These are phyloP conservation scores for Alternaria tenuissima DNA, from an alignment of 2,329 filamentous ascomycete genomes.

Conservation along the genomic window DNA sequence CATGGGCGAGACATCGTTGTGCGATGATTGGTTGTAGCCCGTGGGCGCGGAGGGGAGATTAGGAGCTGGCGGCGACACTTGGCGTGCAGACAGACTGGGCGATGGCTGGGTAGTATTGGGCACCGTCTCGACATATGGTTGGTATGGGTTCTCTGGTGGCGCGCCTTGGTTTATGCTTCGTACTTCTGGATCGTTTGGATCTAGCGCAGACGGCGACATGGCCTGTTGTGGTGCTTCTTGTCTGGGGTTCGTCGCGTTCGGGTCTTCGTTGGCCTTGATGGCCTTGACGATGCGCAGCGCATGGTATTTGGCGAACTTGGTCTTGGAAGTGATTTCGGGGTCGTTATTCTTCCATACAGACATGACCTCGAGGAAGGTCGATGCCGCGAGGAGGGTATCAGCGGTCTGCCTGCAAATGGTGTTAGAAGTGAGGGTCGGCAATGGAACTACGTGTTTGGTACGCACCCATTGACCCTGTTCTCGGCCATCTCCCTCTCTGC, in stretches of 20 bases:
- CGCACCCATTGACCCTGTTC: conserved; percentile 81
- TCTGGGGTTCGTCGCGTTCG: conserved; percentile 87
- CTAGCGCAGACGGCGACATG: conserved; percentile 57
- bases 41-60: conserved; percentile 41
- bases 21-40: conserved; percentile 48
- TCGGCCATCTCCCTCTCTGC: conserved; percentile 83
- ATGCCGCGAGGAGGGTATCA: conserved; percentile 90
- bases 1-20: conserved; percentile 62
- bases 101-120: conserved; percentile 63
- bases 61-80: conserved; percentile 59
- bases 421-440: conserved; percentile 9
- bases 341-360: conserved; percentile 81
- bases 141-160: conserved; percentile 40
- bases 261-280: conserved; percentile 87
- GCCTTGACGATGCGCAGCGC: conserved; percentile 90
- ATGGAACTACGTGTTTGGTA: conserved; percentile 13
- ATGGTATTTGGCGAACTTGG: conserved; percentile 97
- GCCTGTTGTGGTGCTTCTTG: conserved; percentile 57
- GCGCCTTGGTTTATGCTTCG: conserved; percentile 58
- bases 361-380: conserved; percentile 88
- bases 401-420: conserved; percentile 75
- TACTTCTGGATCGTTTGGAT: conserved; percentile 71
- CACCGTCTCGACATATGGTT: conserved; percentile 68
- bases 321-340: conserved; percentile 80
- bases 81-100: conserved; percentile 49